Evolutionary conservation across 2,329 filamentous ascomycete species (phyloP), one percentile per base, ranked within the genome.

Genomic region (Ceratocystis smalleyi): DNA sequence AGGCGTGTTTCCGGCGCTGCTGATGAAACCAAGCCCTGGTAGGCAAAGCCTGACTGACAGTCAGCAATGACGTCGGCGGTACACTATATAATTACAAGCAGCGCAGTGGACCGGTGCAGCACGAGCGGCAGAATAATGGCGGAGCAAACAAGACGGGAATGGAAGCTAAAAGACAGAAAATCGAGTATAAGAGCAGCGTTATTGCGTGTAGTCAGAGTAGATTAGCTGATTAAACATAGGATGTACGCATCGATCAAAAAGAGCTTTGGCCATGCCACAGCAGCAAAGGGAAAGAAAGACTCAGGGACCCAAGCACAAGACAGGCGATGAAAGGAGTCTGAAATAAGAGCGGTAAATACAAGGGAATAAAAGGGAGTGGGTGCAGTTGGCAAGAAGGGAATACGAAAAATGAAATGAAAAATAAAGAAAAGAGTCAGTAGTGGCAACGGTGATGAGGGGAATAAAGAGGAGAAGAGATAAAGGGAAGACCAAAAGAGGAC

Each of bases 51-150:
- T 30, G 27, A 32, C 59, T 30, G 27, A 32, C 59, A 19, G 59
- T 61, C 59, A 61, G 59, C 59, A 61, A 61, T 61, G 59, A 61
- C 59, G 59, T 61, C 40, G 51, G 51, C 51, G 51, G 47, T 6
- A 17, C 35, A 40, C 35, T 51, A 24, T 51, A 5, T 24, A 57
- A 32, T 57, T 40, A 30, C 30, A 57, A 35, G 51, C 51, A 17
- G 27, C 35, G 51, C 51, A 30, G 51, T 32, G 51, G 51, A 17
- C 51, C 27, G 27, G 27, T 32, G 17, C 51, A 32, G 51, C 24
- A 24, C 6, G 7, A n/a, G 17, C 27, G 27, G 27, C 51, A n/a
- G 51, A 15, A 35, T 43, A 43, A 30, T 8, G 12, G 17, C 5
- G 35, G 27, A 51, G 51, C 51, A 30, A 17, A 27, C 1, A 30